phyloP scores from a whole-genome alignment of 805 yeast genomes.

The Isabelozyma gotoi region DNA sequence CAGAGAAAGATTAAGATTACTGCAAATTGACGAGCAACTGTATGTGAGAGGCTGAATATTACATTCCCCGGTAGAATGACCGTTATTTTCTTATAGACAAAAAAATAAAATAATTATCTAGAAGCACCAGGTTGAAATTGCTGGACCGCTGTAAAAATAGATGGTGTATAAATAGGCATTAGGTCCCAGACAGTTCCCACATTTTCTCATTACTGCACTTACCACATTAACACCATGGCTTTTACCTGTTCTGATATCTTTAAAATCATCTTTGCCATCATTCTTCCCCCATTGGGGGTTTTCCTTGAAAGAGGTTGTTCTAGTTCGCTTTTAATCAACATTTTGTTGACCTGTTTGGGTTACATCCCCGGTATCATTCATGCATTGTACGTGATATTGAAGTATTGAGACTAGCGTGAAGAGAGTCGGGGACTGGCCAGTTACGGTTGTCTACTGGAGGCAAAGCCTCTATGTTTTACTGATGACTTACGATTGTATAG shows the following conservation, averaged over 20 bases:
- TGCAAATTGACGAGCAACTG: too few species aligned
- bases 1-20: too few species aligned
- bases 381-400: slow-evolving; percentile 55
- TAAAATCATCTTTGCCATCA: slow-evolving; percentile 50
- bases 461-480: too few species aligned
- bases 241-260: slow-evolving; percentile 53
- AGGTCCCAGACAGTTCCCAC: neutral
- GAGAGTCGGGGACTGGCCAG: too few species aligned
- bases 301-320: slow-evolving; percentile 60
- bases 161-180: neutral
- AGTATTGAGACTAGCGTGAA: slow-evolving; percentile 17
- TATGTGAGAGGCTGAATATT: too few species aligned
- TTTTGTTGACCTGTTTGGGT: slow-evolving; percentile 68
- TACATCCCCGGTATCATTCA: slow-evolving; percentile 75
- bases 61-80: too few species aligned
- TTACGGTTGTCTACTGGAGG: too few species aligned
- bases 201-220: neutral
- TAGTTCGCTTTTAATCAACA: slow-evolving; percentile 47
- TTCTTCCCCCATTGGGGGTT: slow-evolving; percentile 64
- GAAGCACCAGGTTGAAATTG: too few species aligned
- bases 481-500: neutral
- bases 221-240: slow-evolving; percentile 43
- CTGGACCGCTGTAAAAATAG: too few species aligned
- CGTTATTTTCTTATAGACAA: too few species aligned
- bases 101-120: too few species aligned